Conservation (phyloP, 306 rosid species). For the Neltuma alba region DNA sequence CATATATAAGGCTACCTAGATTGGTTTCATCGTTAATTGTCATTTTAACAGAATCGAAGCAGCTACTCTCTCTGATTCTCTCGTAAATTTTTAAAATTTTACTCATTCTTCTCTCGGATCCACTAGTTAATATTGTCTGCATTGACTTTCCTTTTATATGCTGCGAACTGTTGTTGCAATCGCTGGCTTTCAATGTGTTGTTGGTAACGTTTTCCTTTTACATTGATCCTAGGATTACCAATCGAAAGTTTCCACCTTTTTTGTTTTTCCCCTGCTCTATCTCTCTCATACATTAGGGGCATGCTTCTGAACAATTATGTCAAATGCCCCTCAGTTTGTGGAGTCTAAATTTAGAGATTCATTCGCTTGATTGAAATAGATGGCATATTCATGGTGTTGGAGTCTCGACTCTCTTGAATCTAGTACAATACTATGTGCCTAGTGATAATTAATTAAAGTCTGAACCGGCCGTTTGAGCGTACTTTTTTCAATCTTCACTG, state of each 20-base stretch:
- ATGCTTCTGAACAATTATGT: background rate
- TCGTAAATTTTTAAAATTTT: background rate
- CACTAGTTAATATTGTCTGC: background rate
- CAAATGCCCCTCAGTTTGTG: background rate
- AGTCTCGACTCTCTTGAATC: background rate
- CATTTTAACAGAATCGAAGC: background rate
- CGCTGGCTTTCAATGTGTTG: background rate
- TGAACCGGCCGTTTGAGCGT: background rate
- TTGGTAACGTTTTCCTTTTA: background rate
- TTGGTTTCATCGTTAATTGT: background rate
- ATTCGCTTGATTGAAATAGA: background rate
- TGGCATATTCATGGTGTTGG: background rate
- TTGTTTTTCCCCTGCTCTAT: background rate
- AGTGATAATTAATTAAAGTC: background rate
- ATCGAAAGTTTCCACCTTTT: background rate
- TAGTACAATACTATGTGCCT: background rate
- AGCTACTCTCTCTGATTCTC: constrained; percentile 5
- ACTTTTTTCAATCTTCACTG: background rate
- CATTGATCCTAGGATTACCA: background rate
- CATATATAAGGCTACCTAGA: background rate
- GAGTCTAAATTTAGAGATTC: background rate
- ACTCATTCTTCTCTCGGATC: constrained; percentile 9
- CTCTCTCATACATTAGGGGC: background rate
- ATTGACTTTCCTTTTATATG: background rate
- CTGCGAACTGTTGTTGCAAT: background rate